Evolutionary conservation across 164 flowering plant genomes (phyloP).

Genomic region (Euptelea pleiosperma): DNA sequence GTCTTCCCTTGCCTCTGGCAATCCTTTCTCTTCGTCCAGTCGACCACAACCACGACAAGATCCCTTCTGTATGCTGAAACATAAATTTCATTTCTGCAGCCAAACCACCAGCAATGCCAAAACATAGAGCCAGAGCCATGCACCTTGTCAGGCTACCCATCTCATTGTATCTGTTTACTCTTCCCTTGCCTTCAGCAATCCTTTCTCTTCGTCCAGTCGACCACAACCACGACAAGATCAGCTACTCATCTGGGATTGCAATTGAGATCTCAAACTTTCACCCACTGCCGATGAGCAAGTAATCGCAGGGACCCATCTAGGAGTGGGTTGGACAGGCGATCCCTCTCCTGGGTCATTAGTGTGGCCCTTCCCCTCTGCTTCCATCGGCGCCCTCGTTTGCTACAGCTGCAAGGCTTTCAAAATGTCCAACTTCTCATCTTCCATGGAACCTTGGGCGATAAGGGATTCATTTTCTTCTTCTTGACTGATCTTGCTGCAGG

Average conservation of each 20-base stretch:
- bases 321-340: conserved; percentile 5
- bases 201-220: neutral
- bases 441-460: too few relatives aligned
- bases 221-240: too few relatives aligned
- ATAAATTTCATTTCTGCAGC: too few relatives aligned
- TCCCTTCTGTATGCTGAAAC: too few relatives aligned
- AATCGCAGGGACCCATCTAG: conserved; percentile 8
- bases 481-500: too few relatives aligned
- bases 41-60: too few relatives aligned
- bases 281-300: conserved; percentile 18
- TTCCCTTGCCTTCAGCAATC: too few relatives aligned
- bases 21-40: neutral
- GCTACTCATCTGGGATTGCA: conserved; percentile 1
- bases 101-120: conserved; percentile 17
- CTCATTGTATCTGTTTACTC: neutral
- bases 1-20: neutral
- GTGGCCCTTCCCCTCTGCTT: conserved; percentile 16
- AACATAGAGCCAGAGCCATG: conserved; percentile 9
- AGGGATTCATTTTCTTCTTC: neutral
- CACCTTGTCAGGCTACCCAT: neutral
- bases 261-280: conserved; percentile 16
- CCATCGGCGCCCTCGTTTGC: conserved; percentile 22
- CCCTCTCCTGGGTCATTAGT: conserved; percentile 3
- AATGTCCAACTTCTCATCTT: conserved; percentile 12
- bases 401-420: conserved; percentile 19